Base-by-base conservation (phyloP, 1,284 basidiomycete species). In the Spongiforma sp. region DNA sequence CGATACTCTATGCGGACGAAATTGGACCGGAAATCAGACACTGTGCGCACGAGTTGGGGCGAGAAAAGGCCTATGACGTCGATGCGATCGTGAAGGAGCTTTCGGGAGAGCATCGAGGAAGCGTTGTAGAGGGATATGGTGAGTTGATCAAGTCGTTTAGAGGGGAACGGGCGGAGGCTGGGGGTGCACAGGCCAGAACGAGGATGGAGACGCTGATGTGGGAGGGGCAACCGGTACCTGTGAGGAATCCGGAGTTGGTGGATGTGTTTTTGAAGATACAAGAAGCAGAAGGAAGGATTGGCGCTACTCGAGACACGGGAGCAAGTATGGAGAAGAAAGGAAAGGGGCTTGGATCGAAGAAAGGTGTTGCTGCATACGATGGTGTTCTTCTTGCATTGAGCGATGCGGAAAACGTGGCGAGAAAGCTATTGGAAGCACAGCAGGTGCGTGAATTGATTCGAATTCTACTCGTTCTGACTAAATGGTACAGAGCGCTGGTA, bases 11-110 rank as follows among this genome's bases (percentile, higher is more conserved):
- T 73, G 86, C 91, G 24, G 96, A 99, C 75, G 89, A 92, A 66
- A 89, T 96, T 65, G 91, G 94, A 50, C 95, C 97, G 0, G 90
- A 98, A 78, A 94, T 99, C 65, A 85, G 97, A 58, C 93, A 96
- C 79, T 94, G 92, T 69, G 95, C 96, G 0, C 97, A 99, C 75
- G 92, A 96, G 74, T 84, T 97, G 33, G 89, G 89, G 3, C 80
- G 84, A 56, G 80, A 79, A 54, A 90, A 89, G 72, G 88, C 93
- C 9, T 95, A 96, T 78, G 94, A 96, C 77, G 84, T 96, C 53
- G 90, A 91, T 68, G 86, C 83, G 5, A 93, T 96, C 68, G 91
- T 93, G n/a, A 81, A 83, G 9, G 91, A 94, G 66, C 75, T 93
- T 15, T 84, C 87, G 3, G 82, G 83, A n/a, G 85, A 80, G 72